These are phyloP conservation scores for Colletotrichum musicola DNA, from an alignment of 2,329 filamentous ascomycete species.

Conservation along the genomic window DNA sequence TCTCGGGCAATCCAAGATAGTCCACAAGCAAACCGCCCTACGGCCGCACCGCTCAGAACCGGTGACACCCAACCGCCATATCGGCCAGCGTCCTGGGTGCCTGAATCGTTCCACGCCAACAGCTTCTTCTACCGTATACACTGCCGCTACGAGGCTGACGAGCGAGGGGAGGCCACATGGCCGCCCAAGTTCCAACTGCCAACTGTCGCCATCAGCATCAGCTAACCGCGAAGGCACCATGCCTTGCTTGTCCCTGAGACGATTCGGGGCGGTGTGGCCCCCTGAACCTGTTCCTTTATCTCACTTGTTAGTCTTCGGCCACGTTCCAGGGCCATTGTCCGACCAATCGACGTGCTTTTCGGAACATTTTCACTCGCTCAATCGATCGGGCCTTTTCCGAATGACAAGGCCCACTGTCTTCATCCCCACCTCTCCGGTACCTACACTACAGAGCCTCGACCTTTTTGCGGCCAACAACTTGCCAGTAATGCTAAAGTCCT, in stretches of 20 bases:
- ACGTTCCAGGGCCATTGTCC: slow-evolving; percentile 15
- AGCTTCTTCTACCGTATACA: slow-evolving; percentile 16
- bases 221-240: slow-evolving; percentile 6
- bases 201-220: slow-evolving; percentile 14
- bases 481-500: neutral
- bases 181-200: neutral
- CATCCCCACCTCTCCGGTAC: slow-evolving; percentile 11
- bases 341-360: slow-evolving; percentile 24
- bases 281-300: slow-evolving; percentile 13
- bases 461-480: neutral
- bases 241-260: slow-evolving; percentile 24
- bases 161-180: slow-evolving; percentile 11
- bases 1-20: slow-evolving; percentile 1
- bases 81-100: slow-evolving; percentile 22
- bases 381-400: slow-evolving; percentile 37
- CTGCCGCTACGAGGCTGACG: neutral
- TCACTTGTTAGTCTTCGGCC: neutral
- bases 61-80: slow-evolving; percentile 37
- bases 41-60: slow-evolving; percentile 3
- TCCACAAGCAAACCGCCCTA: neutral
- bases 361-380: slow-evolving; percentile 36
- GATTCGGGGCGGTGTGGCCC: slow-evolving; percentile 26
- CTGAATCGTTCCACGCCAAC: slow-evolving; percentile 25
- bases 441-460: slow-evolving; percentile 1
- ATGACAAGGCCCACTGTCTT: slow-evolving; percentile 20